These are phyloP conservation scores for Botrytis galanthina DNA, from an alignment of 2,329 filamentous ascomycete species.

Conservation along the genomic window DNA sequence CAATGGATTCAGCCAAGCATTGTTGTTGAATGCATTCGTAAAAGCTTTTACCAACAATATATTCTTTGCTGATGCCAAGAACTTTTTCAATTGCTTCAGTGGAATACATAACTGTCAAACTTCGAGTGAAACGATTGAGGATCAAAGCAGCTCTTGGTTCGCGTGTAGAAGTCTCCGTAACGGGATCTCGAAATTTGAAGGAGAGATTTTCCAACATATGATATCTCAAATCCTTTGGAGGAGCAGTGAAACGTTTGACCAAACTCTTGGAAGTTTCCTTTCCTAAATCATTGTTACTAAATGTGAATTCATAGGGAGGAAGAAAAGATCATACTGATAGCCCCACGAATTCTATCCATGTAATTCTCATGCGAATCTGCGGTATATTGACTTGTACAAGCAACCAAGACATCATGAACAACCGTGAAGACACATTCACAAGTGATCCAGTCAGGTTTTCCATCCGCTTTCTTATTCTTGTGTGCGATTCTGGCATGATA, in stretches of 20 bases:
- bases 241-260: slow-evolving; percentile 71
- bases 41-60: slow-evolving; percentile 75
- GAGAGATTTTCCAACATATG: slow-evolving; percentile 87
- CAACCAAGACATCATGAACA: slow-evolving; percentile 83
- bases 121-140: slow-evolving; percentile 80
- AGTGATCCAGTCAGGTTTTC: slow-evolving; percentile 55
- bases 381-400: slow-evolving; percentile 76
- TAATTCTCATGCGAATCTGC: not conserved
- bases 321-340: not conserved
- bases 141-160: slow-evolving; percentile 83
- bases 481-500: slow-evolving; percentile 74
- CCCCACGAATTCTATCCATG: slow-evolving; percentile 2
- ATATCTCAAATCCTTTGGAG: slow-evolving; percentile 78
- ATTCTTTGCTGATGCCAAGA: slow-evolving; percentile 66
- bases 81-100: slow-evolving; percentile 75
- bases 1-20: slow-evolving; percentile 72
- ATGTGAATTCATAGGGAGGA: no score
- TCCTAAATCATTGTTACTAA: not conserved
- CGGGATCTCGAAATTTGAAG: slow-evolving; percentile 68
- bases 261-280: slow-evolving; percentile 6
- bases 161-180: slow-evolving; percentile 55
- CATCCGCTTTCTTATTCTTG: slow-evolving; percentile 48
- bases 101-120: slow-evolving; percentile 81
- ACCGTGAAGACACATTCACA: slow-evolving; percentile 90
- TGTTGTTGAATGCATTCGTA: slow-evolving; percentile 82